phyloP scores from a whole-genome alignment of 75 land plant species.

The Picea glauca region DNA sequence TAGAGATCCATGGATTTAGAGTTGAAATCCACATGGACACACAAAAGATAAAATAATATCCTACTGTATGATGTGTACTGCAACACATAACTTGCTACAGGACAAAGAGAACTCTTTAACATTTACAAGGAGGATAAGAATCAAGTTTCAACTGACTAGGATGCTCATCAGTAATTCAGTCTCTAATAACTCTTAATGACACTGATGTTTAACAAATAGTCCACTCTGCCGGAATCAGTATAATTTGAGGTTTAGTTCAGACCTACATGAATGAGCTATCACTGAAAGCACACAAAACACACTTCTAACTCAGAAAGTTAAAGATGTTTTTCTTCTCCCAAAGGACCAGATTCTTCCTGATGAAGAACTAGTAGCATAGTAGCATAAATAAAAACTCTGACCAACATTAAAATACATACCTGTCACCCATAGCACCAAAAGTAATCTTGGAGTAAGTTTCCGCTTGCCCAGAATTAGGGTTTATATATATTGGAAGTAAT shows the following conservation, averaged over 20 bases:
- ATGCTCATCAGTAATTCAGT: neutral
- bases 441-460: constrained; percentile 70
- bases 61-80: too few species aligned
- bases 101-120: neutral
- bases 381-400: neutral
- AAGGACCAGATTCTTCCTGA: neutral
- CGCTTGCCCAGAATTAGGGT: constrained; percentile 58
- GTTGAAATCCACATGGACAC: too few species aligned
- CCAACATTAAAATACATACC: constrained; percentile 40
- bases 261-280: neutral
- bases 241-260: neutral
- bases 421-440: constrained; percentile 99
- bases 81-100: too few species aligned
- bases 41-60: too few species aligned
- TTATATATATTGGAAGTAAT: constrained; percentile 81
- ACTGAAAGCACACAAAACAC: neutral
- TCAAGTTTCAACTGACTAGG: neutral
- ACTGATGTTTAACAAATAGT: neutral
- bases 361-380: neutral
- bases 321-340: neutral
- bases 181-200: neutral
- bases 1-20: too few species aligned
- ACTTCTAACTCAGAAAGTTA: neutral
- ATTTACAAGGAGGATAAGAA: neutral
- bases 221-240: neutral